A percentile compares a stretch with the other conserved stretches of the same genome.
These are phyloP conservation scores for Didymellaceae sp. DNA, from an alignment of 2,329 filamentous ascomycete genomes.

Conservation along the genomic window DNA sequence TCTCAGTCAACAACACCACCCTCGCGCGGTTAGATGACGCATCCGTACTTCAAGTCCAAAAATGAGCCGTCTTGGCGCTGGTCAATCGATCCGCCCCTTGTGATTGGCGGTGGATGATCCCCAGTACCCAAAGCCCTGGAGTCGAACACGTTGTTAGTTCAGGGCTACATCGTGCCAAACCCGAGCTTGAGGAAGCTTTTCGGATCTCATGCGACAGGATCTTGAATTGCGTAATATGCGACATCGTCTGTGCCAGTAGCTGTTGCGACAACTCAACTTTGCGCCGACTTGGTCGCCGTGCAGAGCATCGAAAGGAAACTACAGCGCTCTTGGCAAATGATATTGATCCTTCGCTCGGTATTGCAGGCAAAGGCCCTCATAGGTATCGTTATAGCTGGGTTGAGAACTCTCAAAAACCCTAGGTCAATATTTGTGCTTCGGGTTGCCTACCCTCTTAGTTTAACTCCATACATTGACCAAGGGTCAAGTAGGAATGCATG, in stretches of 20 bases:
- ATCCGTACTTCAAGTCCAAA: background rate
- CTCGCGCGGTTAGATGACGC: background rate
- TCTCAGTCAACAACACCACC: no score
- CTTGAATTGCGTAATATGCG: no score
- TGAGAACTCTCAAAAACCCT: no score
- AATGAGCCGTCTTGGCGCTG: conserved; percentile 2
- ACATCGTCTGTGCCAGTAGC: background rate
- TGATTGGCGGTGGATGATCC: background rate
- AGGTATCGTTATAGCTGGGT: no score
- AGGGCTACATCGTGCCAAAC: background rate
- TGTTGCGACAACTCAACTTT: background rate
- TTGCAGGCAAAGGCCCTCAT: background rate
- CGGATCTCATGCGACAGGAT: background rate
- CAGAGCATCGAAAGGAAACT: background rate
- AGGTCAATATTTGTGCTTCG: no score
- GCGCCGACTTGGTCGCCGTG: conserved; percentile 2
- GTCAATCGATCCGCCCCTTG: background rate
- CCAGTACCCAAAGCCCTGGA: conserved; percentile 1
- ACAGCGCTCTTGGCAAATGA: background rate
- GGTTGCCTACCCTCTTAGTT: background rate
- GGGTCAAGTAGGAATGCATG: background rate
- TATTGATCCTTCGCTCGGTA: background rate
- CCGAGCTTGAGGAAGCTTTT: background rate
- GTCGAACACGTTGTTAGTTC: background rate
- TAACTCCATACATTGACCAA: background rate